A percentile compares a stretch with the other conserved stretches of the same genome.
phyloP scores from a whole-genome alignment of 345 rosid species.

The Cochlearia excelsa region DNA sequence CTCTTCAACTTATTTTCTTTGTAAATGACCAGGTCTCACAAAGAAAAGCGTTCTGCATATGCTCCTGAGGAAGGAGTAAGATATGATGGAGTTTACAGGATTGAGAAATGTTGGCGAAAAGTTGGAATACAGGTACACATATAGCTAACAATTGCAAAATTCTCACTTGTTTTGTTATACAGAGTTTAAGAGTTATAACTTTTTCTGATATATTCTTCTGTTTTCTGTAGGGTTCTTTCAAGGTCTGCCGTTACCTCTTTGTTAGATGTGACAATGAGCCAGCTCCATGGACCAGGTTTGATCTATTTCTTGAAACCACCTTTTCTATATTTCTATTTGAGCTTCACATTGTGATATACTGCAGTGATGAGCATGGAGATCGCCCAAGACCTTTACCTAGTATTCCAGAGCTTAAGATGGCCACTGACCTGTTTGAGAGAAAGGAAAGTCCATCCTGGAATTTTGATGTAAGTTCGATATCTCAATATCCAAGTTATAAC shows the following conservation, averaged over 20 bases:
- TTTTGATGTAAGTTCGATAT: neutral
- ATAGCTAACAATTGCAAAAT: neutral
- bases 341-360: constrained; percentile 1
- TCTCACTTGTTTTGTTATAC: neutral
- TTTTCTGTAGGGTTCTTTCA: constrained; percentile 39
- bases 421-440: neutral
- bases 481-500: neutral
- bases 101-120: constrained; percentile 73
- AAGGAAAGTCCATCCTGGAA: neutral
- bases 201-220: constrained; percentile 2
- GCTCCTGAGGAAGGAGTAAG: constrained; percentile 64
- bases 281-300: constrained; percentile 70
- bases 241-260: constrained; percentile 61
- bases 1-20: neutral
- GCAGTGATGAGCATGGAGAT: neutral
- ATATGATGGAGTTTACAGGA: constrained; percentile 69
- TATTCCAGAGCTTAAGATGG: neutral
- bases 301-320: constrained; percentile 22
- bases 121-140: constrained; percentile 36
- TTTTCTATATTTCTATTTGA: neutral
- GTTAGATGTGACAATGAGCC: constrained; percentile 68
- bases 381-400: neutral
- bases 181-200: neutral
- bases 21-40: constrained; percentile 45
- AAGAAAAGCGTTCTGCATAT: constrained; percentile 54